phyloP scores from a whole-genome alignment of 1,284 basidiomycete species.

The Cystobasidium slooffiae region DNA sequence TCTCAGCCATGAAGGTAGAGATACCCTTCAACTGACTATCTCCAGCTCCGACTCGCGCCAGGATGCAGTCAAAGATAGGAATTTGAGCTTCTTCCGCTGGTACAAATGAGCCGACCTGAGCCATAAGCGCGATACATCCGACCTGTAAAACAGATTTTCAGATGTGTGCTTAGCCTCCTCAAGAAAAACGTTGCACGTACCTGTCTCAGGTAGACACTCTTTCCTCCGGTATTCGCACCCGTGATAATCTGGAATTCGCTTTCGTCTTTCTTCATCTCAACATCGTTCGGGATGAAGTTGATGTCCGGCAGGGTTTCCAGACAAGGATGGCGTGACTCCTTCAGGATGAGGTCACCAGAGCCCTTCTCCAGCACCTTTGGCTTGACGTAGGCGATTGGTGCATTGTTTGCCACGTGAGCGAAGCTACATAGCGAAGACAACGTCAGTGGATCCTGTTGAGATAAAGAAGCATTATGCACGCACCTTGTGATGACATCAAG shows the following conservation, averaged over 20 bases:
- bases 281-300: conserved; percentile 92
- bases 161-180: not conserved
- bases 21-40: conserved; percentile 97
- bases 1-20: conserved; percentile 99
- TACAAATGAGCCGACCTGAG: conserved; percentile 92
- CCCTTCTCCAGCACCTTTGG: conserved; percentile 76
- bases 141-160: conserved; percentile 62
- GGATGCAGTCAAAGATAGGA: conserved; percentile 93
- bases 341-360: conserved; percentile 74
- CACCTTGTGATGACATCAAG: conserved; percentile 89
- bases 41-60: conserved; percentile 95
- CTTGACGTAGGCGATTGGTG: conserved; percentile 84
- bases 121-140: conserved; percentile 93
- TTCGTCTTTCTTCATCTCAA: conserved; percentile 80
- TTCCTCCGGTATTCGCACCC: conserved; percentile 83
- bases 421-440: conserved; percentile 63
- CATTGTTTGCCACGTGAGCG: conserved; percentile 84
- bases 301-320: conserved; percentile 95
- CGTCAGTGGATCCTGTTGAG: not conserved
- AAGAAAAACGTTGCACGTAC: conserved; percentile 53
- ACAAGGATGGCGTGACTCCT: conserved; percentile 90
- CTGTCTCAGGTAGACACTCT: conserved; percentile 83
- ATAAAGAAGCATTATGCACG: conserved; percentile 43
- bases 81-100: conserved; percentile 82
- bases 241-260: conserved; percentile 41